Conservation (phyloP, 2,329 filamentous ascomycete species). For the Rhynchosporium secalis region DNA sequence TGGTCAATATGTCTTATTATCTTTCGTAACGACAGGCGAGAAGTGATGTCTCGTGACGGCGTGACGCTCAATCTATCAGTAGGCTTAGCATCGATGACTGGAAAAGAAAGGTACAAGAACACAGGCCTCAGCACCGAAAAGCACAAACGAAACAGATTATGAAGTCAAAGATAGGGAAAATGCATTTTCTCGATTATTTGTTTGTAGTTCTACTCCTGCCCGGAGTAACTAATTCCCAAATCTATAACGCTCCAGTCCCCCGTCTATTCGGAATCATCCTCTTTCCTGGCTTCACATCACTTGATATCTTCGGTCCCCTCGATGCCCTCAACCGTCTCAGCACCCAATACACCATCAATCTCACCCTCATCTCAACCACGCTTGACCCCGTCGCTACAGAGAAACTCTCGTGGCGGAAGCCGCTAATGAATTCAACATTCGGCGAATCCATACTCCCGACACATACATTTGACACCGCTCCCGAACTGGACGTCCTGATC, state of each 20-base stretch:
- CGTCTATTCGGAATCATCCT: conserved; percentile 43
- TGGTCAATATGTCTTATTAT: too few relatives aligned
- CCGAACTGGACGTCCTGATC: conserved; percentile 14
- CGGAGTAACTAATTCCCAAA: neutral
- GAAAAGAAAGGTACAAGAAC: too few relatives aligned
- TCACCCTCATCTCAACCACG: conserved; percentile 17
- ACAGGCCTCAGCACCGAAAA: too few relatives aligned
- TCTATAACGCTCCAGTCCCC: conserved; percentile 2
- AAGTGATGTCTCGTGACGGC: too few relatives aligned
- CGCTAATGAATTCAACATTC: conserved; percentile 1
- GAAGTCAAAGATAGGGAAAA: neutral
- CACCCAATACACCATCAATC: neutral
- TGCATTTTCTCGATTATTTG: neutral
- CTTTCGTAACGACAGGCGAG: too few relatives aligned
- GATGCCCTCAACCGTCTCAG: conserved; percentile 35
- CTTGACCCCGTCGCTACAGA: conserved; percentile 28
- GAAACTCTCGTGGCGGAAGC: conserved; percentile 1
- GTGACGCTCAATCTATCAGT: too few relatives aligned
- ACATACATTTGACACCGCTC: conserved; percentile 13
- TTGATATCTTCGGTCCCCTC: conserved; percentile 40
- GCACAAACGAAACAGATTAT: too few relatives aligned
- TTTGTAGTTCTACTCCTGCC: neutral
- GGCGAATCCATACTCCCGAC: conserved; percentile 9
- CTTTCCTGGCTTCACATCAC: conserved; percentile 39
- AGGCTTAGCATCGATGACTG: too few relatives aligned